Conservation (phyloP, 495 filamentous ascomycete species). For the Pseudomonodictys pantanalensis region DNA sequence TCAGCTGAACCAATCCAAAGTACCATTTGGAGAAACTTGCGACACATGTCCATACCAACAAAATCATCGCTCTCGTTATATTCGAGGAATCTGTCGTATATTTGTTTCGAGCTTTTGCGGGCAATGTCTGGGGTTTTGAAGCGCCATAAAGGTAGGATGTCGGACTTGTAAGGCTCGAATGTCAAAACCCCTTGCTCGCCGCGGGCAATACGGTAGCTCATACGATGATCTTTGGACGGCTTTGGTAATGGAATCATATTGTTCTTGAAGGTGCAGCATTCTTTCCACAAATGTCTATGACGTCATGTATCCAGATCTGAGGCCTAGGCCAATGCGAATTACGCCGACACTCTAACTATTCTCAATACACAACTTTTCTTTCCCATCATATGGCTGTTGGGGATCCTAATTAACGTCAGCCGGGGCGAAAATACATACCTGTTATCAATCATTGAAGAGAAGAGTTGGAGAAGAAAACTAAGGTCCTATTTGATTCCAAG, state of each 20-base stretch:
- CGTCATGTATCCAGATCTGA: too few relatives aligned
- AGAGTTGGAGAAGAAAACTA: too few relatives aligned
- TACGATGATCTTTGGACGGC: conserved; percentile 31
- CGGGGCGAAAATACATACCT: too few relatives aligned
- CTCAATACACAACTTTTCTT: too few relatives aligned
- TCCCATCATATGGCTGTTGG: too few relatives aligned
- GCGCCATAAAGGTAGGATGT: conserved; percentile 50
- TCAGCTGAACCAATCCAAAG: not conserved
- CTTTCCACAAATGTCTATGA: too few relatives aligned
- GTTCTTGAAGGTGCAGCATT: too few relatives aligned
- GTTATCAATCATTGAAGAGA: too few relatives aligned
- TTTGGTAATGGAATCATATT: not conserved
- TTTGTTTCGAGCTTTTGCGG: conserved; percentile 36
- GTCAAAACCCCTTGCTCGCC: conserved; percentile 54
- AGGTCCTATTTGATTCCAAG: too few relatives aligned
- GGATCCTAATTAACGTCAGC: too few relatives aligned
- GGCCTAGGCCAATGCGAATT: too few relatives aligned
- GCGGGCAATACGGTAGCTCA: conserved; percentile 52
- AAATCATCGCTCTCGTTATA: conserved; percentile 49
- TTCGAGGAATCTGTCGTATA: conserved; percentile 44
- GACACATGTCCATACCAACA: conserved; percentile 53
- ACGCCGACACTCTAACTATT: too few relatives aligned
- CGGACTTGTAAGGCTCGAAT: conserved; percentile 54
- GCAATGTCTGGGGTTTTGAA: conserved; percentile 50
- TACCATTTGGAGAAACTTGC: conserved; percentile 55